Percentiles rank a stretch among this genome's conserved stretches.
Evolutionary conservation across 176 grass and related monocot genomes (phyloP).

Genomic region (Zoysia japonica): DNA sequence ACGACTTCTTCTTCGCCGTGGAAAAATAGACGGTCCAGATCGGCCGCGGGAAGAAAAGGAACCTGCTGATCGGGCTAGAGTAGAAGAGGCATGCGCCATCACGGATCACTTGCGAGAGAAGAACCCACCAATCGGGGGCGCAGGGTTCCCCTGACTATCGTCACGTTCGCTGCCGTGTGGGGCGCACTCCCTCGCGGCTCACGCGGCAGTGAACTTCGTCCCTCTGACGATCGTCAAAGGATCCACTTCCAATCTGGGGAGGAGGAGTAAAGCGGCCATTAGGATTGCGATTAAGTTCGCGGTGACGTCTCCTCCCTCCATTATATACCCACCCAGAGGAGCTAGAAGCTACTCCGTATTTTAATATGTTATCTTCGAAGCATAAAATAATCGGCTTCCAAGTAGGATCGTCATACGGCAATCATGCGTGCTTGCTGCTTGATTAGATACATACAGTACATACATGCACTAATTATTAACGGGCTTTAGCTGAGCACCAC

Average conservation of each 20-base stretch:
- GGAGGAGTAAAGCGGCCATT: not conserved
- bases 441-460: not conserved
- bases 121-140: not conserved
- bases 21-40: not conserved
- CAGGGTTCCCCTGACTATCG: too few species aligned
- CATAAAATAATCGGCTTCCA: conserved; percentile 41
- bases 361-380: conserved; percentile 41
- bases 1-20: not conserved
- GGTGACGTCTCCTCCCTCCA: conserved; percentile 40
- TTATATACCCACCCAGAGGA: not conserved
- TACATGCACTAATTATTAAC: not conserved
- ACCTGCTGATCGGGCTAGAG: not conserved
- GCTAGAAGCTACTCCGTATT: not conserved
- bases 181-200: too few species aligned
- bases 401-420: conserved; percentile 30
- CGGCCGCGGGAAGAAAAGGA: not conserved
- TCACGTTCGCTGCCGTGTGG: too few species aligned
- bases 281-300: not conserved
- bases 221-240: too few species aligned
- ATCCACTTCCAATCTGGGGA: not conserved
- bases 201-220: too few species aligned
- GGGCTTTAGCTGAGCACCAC: not conserved
- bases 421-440: conserved; percentile 31
- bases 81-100: too few species aligned
- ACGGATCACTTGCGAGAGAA: not conserved